phyloP scores from a whole-genome alignment of 805 yeast genomes.

The Yarrowia sp. region DNA sequence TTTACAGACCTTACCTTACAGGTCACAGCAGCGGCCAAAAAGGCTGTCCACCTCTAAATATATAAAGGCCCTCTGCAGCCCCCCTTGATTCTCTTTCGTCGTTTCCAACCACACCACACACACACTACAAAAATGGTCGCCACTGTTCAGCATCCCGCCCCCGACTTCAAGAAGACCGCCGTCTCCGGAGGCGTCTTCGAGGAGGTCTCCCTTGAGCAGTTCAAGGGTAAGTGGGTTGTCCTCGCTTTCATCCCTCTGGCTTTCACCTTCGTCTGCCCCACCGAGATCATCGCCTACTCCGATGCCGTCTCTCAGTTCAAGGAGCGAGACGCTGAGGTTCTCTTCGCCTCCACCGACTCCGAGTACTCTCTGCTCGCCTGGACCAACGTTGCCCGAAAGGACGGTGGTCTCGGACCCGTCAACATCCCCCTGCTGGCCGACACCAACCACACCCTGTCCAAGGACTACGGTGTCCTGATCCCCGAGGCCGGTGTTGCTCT shows the following conservation, averaged over 20 bases:
- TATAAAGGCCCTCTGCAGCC: constrained; percentile 23
- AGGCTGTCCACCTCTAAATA: constrained; percentile 16
- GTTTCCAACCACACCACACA: background rate
- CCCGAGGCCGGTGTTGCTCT: constrained; percentile 97
- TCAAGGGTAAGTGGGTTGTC: constrained; percentile 97
- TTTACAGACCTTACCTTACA: constrained; percentile 36
- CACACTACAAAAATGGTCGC: constrained; percentile 71
- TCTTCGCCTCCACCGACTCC: constrained; percentile 98
- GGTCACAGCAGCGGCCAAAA: constrained; percentile 24
- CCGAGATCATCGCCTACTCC: constrained; percentile 98
- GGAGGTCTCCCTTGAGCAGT: constrained; percentile 91
- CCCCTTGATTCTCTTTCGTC: background rate
- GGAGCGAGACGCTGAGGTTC: constrained; percentile 84
- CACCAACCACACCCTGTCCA: constrained; percentile 93
- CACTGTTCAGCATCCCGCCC: constrained; percentile 93
- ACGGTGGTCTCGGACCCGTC: constrained; percentile 97
- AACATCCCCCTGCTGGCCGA: constrained; percentile 95
- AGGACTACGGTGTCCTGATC: constrained; percentile 95
- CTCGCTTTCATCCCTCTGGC: constrained; percentile 98
- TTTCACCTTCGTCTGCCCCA: constrained; percentile 99
- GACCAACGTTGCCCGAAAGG: constrained; percentile 96
- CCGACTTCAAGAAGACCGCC: constrained; percentile 94
- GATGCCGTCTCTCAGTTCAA: constrained; percentile 91
- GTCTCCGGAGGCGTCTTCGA: constrained; percentile 96
- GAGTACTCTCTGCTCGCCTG: constrained; percentile 97